These are phyloP conservation scores for Helianthus tuberosus DNA, from an alignment of 129 eudicot species.

Conservation along the genomic window DNA sequence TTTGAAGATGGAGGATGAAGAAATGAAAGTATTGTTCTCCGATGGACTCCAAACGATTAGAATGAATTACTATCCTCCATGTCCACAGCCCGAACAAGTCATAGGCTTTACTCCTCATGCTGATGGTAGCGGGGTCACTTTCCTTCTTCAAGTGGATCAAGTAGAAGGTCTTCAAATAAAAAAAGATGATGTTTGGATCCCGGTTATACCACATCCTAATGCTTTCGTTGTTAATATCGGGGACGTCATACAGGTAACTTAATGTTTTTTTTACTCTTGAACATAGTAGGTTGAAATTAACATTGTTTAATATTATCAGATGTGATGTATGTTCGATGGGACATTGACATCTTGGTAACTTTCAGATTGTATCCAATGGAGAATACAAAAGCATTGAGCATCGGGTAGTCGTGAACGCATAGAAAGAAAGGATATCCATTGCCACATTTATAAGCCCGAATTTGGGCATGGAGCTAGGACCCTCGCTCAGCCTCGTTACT, in stretches of 20 bases:
- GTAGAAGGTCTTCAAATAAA: constrained; percentile 45
- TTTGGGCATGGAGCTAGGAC: constrained; percentile 34
- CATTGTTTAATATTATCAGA: no score
- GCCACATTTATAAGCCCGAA: constrained; percentile 34
- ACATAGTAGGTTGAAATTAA: not conserved
- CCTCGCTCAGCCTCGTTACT: constrained; percentile 39
- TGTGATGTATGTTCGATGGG: not conserved
- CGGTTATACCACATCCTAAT: constrained; percentile 38
- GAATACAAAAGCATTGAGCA: constrained; percentile 42
- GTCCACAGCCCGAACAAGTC: constrained; percentile 53
- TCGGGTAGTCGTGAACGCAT: constrained; percentile 37
- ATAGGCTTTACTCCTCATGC: constrained; percentile 52
- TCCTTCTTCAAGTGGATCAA: constrained; percentile 49
- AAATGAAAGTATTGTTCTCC: constrained; percentile 26
- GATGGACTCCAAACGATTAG: constrained; percentile 38
- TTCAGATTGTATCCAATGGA: constrained; percentile 34
- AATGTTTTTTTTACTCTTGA: not conserved
- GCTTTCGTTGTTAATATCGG: constrained; percentile 37
- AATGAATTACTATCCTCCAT: constrained; percentile 44
- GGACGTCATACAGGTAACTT: not conserved
- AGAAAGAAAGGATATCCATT: constrained; percentile 42
- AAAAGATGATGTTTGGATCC: constrained; percentile 42
- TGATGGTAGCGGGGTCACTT: constrained; percentile 36
- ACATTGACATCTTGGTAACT: not conserved
- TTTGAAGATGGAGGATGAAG: constrained; percentile 8